Evolutionary conservation across 768 basidiomycete species (phyloP), one percentile per base, ranked within the genome.

Genomic region (Amyloporia xantha): DNA sequence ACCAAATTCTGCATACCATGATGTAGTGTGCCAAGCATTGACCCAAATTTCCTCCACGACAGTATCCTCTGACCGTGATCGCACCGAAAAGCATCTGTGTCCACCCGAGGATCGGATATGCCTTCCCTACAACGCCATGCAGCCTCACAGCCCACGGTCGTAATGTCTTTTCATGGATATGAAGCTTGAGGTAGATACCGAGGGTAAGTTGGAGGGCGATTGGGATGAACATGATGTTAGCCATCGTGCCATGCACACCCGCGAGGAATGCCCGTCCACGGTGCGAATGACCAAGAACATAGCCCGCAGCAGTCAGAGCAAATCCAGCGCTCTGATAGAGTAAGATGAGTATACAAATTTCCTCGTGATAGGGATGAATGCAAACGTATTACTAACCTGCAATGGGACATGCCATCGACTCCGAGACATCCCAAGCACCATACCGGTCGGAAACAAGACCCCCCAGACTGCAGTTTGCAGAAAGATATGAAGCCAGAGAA

Each of bases 381-480:
- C 24, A 41, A 41, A 28, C 24, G 6, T 4, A 19, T 19, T n/a
- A 39, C 38, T 10, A 43, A 84, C 87, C 68, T 95, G 93, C 4
- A 92, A 63, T 4, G 93, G 92, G 38, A 93, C 91, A 64, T 96
- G 93, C 83, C 87, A 94, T 59, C 82, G 77, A 64, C 91, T 93
- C 51, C 82, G 74, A n/a, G 79, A 68, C 13, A 90, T 68, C 15
- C 84, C 84, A 3, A 88, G 66, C 0, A 88, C 81, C 85, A 87
- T 86, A 24, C 84, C 93, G 5, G 82, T 72, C 0, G 93, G 93
- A 60, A 95, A 96, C 26, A 92, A 60, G 2, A 95, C 58, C 3
- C 90, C 91, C 93, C 93, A 95, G 4, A 88, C 81, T 6, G 75
- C 57, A 2, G 75, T 78, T 57, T 96, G 93, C 11, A 95, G 63